Conservation (phyloP, 208 protist genomes). For the Leishmania tropica region DNA sequence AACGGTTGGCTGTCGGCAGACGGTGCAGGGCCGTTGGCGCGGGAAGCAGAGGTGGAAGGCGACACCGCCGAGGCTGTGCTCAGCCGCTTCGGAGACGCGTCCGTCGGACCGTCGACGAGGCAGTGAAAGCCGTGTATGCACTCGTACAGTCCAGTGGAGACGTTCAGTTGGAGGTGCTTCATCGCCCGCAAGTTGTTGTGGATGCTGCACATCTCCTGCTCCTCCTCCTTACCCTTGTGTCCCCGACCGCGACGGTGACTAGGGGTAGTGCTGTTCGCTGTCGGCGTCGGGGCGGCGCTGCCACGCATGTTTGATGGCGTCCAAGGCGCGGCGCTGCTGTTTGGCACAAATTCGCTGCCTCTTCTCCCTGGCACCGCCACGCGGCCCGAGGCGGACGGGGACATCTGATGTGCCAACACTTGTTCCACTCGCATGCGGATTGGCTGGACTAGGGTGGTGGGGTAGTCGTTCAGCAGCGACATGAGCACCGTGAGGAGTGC, state of each 20-base stretch:
- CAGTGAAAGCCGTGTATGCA: slow-evolving; percentile 91
- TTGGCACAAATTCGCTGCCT: slow-evolving; percentile 33
- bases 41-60: slow-evolving; percentile 9
- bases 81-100: slow-evolving; percentile 11
- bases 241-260: slow-evolving; percentile 46
- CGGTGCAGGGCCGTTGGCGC: background rate
- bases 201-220: slow-evolving; percentile 83
- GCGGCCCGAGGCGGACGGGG: slow-evolving; percentile 26
- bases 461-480: slow-evolving; percentile 78
- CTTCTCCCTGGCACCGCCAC: slow-evolving; percentile 10
- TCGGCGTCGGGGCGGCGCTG: slow-evolving; percentile 24
- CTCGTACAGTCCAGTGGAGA: slow-evolving; percentile 69
- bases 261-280: slow-evolving; percentile 33
- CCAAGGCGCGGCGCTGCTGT: slow-evolving; percentile 48
- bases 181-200: slow-evolving; percentile 80
- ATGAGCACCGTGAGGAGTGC: slow-evolving; percentile 65
- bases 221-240: slow-evolving; percentile 70
- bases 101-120: slow-evolving; percentile 68
- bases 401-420: slow-evolving; percentile 35
- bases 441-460: slow-evolving; percentile 44
- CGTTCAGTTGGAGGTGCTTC: slow-evolving; percentile 86
- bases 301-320: slow-evolving; percentile 27
- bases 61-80: slow-evolving; percentile 3
- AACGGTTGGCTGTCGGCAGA: background rate
- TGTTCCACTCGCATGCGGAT: slow-evolving; percentile 70